Conservation (phyloP, 345 rosid species). For the Eucalyptus sp. region DNA sequence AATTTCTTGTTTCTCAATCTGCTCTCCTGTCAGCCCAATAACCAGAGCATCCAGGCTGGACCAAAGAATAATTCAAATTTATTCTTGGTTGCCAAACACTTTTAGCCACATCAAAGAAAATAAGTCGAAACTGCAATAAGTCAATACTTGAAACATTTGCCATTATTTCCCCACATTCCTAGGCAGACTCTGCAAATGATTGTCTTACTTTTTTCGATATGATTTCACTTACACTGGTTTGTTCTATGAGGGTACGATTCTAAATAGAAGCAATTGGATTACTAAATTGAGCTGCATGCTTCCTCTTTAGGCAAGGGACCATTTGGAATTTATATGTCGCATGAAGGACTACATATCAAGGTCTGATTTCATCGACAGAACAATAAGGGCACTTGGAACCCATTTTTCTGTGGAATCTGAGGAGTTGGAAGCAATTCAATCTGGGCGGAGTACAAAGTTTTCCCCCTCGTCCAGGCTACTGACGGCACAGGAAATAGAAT, state of each 20-base stretch:
- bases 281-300: not conserved
- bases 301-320: slow-evolving; percentile 49
- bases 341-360: slow-evolving; percentile 65
- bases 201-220: not conserved
- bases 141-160: not conserved
- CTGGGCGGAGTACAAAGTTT: not conserved
- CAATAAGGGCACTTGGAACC: slow-evolving; percentile 31
- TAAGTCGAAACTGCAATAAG: not conserved
- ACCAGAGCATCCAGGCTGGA: not conserved
- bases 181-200: not conserved
- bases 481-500: slow-evolving; percentile 28
- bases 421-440: slow-evolving; percentile 5
- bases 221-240: not conserved
- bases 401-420: slow-evolving; percentile 24
- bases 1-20: not conserved
- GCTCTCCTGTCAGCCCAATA: not conserved
- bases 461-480: slow-evolving; percentile 23
- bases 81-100: not conserved
- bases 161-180: not conserved
- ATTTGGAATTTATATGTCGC: slow-evolving; percentile 47
- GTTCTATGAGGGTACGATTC: not conserved
- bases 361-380: slow-evolving; percentile 41
- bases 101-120: not conserved
- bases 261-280: not conserved
- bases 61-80: not conserved